A percentile compares a stretch with the other conserved stretches of the same genome.
phyloP scores from a whole-genome alignment of 805 yeast species.

The Brettanomyces bruxellensis region DNA sequence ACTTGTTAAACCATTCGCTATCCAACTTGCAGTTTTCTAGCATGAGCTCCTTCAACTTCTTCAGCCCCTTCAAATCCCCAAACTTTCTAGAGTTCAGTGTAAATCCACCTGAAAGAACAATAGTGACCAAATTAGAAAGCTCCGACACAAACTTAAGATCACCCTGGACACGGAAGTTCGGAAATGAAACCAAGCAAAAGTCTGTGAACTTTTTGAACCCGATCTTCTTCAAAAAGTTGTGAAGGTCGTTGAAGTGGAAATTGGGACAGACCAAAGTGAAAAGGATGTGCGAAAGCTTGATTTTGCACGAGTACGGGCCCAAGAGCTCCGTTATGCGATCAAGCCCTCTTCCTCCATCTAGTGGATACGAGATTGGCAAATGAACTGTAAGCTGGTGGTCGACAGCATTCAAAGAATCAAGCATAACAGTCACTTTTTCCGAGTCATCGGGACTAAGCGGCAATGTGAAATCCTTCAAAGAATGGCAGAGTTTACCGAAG shows the following conservation, averaged over 20 bases:
- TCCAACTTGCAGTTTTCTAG: conserved; percentile 4
- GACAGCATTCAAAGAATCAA: conserved; percentile 1
- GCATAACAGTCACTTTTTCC: background rate
- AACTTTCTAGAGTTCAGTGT: background rate
- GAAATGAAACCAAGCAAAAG: conserved; percentile 3
- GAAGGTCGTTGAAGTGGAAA: conserved; percentile 1
- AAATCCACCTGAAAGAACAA: conserved; percentile 5
- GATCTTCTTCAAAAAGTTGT: background rate
- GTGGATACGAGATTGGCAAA: conserved; percentile 3
- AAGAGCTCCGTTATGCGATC: background rate
- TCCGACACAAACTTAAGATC: conserved; percentile 2
- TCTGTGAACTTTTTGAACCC: conserved; percentile 4
- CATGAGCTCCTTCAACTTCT: conserved; percentile 5
- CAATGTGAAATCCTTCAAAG: conserved; percentile 5
- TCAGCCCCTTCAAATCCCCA: conserved; percentile 1
- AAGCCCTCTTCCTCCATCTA: background rate
- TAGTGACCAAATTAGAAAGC: conserved; percentile 3
- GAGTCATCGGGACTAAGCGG: conserved; percentile 1
- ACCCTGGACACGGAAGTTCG: conserved; percentile 1
- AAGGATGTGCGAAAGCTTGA: conserved; percentile 1
- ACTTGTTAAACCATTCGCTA: conserved; percentile 6
- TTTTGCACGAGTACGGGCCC: background rate
- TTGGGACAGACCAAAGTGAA: conserved; percentile 1
- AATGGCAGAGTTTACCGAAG: background rate
- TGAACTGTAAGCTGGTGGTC: conserved; percentile 1